Base-by-base conservation (phyloP, 176 grass and related monocot species). In the Puya raimondii region DNA sequence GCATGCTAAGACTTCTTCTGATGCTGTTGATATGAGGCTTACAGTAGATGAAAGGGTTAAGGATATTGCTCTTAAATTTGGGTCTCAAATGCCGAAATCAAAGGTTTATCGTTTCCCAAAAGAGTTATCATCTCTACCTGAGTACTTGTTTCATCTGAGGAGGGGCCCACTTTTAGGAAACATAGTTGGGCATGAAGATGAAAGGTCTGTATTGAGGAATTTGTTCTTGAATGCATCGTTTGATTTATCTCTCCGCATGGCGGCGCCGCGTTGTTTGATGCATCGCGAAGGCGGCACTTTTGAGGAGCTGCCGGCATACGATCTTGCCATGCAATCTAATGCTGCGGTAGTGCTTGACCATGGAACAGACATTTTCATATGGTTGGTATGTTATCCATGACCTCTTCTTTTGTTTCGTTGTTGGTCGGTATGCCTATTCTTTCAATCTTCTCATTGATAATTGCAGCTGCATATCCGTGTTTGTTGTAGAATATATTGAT, bases 361-460 rank as follows among this genome's bases (percentile, higher is more conserved):
- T 78, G 94, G 94, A 85, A 99, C 94, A 3, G 94, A 99, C 81
- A 81, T 99, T 70, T 99, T 99, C 78, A 93, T 99, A 83, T 99
- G 94, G 94, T 79, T 93, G 94, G 94, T 99, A 93, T 72, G 86
- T 91, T 66, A 42, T 50, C 70, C 63, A 72, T 67, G 70, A 13
- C 68, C 52, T 50, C 71, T 63, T 59, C 23, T 12, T 72, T 68
- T 53, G 23, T 74, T 20, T 67, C 50, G 6, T 61, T 76, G 66
- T 10, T 50, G 59, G 4, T n/a, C 57, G 15, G 63, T 69, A 11
- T 66, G 18, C 21, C 48, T 74, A 50, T 12, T 23, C 7, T 0
- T 10, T 23, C 33, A 42, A 42, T 6, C 33, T 42, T 42, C 33
- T 42, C 33, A 42, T 42, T 42, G 33, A 42, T 42, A 42, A 42